phyloP scores from a whole-genome alignment of 1,139 yeast genomes.

The Zygosaccharomyces sapae region DNA sequence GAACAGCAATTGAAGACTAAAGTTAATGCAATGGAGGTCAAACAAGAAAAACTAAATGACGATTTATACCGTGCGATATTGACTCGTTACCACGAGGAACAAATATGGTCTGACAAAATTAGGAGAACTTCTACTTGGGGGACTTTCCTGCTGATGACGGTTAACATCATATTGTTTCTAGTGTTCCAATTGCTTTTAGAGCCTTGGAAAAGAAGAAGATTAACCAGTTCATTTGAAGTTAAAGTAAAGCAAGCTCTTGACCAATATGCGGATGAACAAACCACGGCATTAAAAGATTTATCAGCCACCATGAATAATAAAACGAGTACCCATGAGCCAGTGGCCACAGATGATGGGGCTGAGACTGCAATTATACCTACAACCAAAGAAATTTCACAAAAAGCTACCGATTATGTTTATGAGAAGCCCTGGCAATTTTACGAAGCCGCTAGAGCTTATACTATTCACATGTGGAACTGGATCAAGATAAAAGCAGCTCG shows the following conservation, averaged over 20 bases:
- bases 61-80: constrained; percentile 72
- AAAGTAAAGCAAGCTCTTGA: constrained; percentile 60
- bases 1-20: constrained; percentile 52
- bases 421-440: neutral
- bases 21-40: constrained; percentile 55
- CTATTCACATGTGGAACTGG: constrained; percentile 4
- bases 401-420: neutral
- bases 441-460: neutral
- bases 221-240: constrained; percentile 79
- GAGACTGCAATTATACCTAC: neutral
- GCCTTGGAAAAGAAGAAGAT: constrained; percentile 84
- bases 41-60: constrained; percentile 67
- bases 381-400: constrained; percentile 11
- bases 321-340: constrained; percentile 5
- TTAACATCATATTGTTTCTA: constrained; percentile 72
- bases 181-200: constrained; percentile 84
- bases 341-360: neutral
- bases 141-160: constrained; percentile 83
- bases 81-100: constrained; percentile 92
- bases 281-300: constrained; percentile 19
- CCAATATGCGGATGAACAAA: constrained; percentile 35
- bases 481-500: constrained; percentile 4
- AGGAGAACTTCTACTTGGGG: constrained; percentile 97
- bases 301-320: constrained; percentile 27
- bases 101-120: constrained; percentile 96